phyloP scores from a whole-genome alignment of 352 stramenopile genomes.

The Aphanomyces euteiches region DNA sequence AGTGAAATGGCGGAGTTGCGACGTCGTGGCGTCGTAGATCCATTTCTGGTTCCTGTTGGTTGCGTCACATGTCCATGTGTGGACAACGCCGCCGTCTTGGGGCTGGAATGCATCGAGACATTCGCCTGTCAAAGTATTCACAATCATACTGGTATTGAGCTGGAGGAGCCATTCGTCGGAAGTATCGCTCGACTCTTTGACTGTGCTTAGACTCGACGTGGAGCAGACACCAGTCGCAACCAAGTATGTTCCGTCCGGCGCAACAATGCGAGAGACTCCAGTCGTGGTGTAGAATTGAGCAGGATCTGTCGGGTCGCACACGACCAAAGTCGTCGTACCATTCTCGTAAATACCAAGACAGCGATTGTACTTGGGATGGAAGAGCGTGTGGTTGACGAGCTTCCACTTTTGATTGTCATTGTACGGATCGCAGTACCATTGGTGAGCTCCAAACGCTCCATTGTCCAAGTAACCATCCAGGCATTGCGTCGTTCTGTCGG shows the following conservation, averaged over 20 bases:
- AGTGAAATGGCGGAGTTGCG: conserved; percentile 42
- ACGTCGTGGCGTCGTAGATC: conserved; percentile 46
- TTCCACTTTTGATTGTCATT: conserved; percentile 26
- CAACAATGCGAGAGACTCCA: conserved; percentile 3
- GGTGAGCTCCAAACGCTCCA: background rate
- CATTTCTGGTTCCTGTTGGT: conserved; percentile 63
- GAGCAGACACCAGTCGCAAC: background rate
- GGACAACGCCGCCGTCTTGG: conserved; percentile 8
- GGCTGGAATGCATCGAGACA: background rate
- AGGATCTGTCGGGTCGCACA: conserved; percentile 2
- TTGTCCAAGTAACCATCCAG: background rate
- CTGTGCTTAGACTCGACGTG: background rate
- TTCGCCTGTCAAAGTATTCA: conserved; percentile 7
- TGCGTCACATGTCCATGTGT: conserved; percentile 55
- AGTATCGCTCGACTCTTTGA: background rate
- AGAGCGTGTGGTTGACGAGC: conserved; percentile 16
- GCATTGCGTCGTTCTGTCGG: conserved; percentile 3
- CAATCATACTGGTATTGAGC: background rate
- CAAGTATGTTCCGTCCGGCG: background rate
- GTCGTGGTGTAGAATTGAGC: background rate
- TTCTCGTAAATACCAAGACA: conserved; percentile 1
- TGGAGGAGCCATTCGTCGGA: background rate
- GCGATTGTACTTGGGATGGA: background rate
- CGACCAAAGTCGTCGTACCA: background rate
- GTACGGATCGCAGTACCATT: conserved; percentile 4